Evolutionary conservation across 148 eudicot species (phyloP), one percentile per base, ranked within the genome.

Genomic region (Rhododendron ferrugineum): DNA sequence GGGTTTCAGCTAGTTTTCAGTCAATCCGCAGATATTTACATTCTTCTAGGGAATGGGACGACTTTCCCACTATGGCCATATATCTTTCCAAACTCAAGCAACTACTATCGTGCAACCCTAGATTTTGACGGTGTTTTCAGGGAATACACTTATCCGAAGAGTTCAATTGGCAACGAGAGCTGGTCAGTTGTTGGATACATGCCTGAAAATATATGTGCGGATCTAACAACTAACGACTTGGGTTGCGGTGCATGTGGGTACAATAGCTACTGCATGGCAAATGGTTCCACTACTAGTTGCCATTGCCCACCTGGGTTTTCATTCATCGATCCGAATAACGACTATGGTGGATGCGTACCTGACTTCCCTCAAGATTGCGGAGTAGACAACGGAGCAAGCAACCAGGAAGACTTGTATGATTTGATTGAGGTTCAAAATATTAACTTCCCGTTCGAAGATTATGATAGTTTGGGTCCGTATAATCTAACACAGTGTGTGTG

Each of bases 251-350:
- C 52, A 40, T 80, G 62, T 18, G 62, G 64, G 82, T 79, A 26
- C 62, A 79, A 79, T 79, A 79, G 82, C 62, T 28, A 79, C 83
- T 80, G 68, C 50, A 30, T 2, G 15, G 15, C n/a, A 50, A 80
- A 52, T 10, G 30, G n/a, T 16, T 42, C 66, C 23, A 30, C 40
- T 70, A n/a, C 28, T 16, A 54, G 10, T n/a, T 47, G 62, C 28
- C 37, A 47, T 4, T 79, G 82, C 82, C 82, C 82, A n/a, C 7
- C 10, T 7, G 81, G 81, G 30, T 78, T 16, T 47, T 78, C 81
- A 7, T 78, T 22, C 16, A 3, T 78, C 28, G 56, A 78, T 46
- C 81, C 28, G 7, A 16, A 46, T 3, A 78, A 78, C 58, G 2
- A 22, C n/a, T 46, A 11, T 11, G 60, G 37, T 0, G 60, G 62